Conservation (phyloP, 2,329 filamentous ascomycete genomes). For the Xylaria hypoxylon region DNA sequence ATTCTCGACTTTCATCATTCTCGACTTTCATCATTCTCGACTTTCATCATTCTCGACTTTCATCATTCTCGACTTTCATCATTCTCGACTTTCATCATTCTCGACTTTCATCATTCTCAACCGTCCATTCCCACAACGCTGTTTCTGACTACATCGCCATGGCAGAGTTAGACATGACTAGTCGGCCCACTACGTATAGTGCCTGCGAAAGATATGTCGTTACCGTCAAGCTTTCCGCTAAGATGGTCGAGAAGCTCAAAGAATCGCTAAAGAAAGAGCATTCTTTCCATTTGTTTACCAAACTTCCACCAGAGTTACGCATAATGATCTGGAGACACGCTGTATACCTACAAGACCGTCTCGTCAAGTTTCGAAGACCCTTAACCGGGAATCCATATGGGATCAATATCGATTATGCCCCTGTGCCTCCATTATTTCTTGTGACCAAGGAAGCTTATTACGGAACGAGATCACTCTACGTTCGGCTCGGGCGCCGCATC, state of each 20-base stretch:
- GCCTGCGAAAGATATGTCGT: background rate
- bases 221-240: background rate
- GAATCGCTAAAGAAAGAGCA: background rate
- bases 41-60: no score
- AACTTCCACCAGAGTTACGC: conserved; percentile 1
- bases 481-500: background rate
- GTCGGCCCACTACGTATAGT: no score
- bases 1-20: no score
- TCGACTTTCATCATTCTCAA: no score
- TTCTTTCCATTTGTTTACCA: background rate
- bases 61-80: no score
- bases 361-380: background rate
- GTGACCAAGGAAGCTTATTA: conserved; percentile 8
- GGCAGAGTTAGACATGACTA: background rate
- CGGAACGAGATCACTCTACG: background rate
- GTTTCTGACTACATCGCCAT: background rate
- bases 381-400: no score
- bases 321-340: background rate
- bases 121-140: no score
- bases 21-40: no score
- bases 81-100: no score
- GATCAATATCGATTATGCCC: background rate
- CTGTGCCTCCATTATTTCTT: conserved; percentile 6
- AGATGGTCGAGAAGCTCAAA: background rate
- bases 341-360: background rate